Evolutionary conservation across 495 filamentous ascomycete species (phyloP).

Genomic region (Penicillium ucsense): DNA sequence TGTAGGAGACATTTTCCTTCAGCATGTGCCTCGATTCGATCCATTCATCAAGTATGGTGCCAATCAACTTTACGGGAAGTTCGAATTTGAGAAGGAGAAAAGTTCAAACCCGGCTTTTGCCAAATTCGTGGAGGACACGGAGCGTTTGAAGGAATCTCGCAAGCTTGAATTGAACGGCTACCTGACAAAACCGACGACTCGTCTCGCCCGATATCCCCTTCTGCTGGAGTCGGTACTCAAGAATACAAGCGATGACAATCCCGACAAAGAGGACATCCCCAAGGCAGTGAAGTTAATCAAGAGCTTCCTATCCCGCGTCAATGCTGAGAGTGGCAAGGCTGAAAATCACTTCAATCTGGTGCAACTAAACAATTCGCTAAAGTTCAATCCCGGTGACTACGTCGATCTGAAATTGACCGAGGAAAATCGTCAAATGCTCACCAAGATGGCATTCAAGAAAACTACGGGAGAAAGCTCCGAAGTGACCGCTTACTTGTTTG

Average conservation of each 20-base stretch:
- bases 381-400: slow-evolving; percentile 76
- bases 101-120: slow-evolving; percentile 74
- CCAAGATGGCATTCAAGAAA: slow-evolving; percentile 90
- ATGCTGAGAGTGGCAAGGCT: slow-evolving; percentile 88
- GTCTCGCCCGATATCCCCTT: slow-evolving; percentile 89
- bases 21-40: slow-evolving; percentile 83
- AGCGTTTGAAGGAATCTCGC: slow-evolving; percentile 88
- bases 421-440: slow-evolving; percentile 82
- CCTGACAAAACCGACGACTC: slow-evolving; percentile 93
- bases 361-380: slow-evolving; percentile 78
- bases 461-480: slow-evolving; percentile 76
- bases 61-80: slow-evolving; percentile 93
- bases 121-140: slow-evolving; percentile 93
- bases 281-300: slow-evolving; percentile 77
- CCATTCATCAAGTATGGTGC: slow-evolving; percentile 97
- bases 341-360: slow-evolving; percentile 97
- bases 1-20: slow-evolving; percentile 89
- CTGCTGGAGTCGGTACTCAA: slow-evolving; percentile 88
- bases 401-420: slow-evolving; percentile 94
- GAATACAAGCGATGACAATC: slow-evolving; percentile 74
- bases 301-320: slow-evolving; percentile 78
- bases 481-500: slow-evolving; percentile 89
- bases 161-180: slow-evolving; percentile 98
- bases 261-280: slow-evolving; percentile 85
- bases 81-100: slow-evolving; percentile 96